Percentiles rank a stretch among this genome's conserved stretches.
Conservation (phyloP, 176 grass and related monocot species). For the Oryza meyeriana region DNA sequence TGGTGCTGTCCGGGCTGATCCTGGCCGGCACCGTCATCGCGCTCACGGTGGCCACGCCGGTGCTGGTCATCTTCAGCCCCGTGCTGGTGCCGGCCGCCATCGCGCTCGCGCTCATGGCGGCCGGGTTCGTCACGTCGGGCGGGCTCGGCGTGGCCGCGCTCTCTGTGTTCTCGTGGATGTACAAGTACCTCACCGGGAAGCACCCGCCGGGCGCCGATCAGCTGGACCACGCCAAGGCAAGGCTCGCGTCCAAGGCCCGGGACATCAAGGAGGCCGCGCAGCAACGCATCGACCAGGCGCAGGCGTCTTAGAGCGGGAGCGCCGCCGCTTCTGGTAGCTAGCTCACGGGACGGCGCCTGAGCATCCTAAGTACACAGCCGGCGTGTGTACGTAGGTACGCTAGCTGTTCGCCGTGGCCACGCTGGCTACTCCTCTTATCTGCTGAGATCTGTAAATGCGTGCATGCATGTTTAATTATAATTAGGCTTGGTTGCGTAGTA, state of each 20-base stretch:
- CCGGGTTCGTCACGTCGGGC: slow-evolving; percentile 77
- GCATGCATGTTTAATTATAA: slow-evolving; percentile 1
- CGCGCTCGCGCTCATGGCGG: slow-evolving; percentile 49
- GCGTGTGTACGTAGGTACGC: neutral
- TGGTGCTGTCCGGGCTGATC: slow-evolving; percentile 76
- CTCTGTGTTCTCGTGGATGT: slow-evolving; percentile 96
- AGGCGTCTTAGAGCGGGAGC: slow-evolving; percentile 28
- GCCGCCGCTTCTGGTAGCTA: neutral
- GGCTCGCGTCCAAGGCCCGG: slow-evolving; percentile 71
- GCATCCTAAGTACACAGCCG: too few species aligned
- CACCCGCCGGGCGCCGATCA: slow-evolving; percentile 83
- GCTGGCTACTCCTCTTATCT: neutral
- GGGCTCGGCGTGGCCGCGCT: slow-evolving; percentile 79
- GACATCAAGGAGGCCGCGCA: slow-evolving; percentile 83
- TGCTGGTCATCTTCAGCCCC: slow-evolving; percentile 94
- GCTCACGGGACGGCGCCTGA: neutral
- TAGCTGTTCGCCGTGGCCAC: neutral
- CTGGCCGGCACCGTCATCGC: slow-evolving; percentile 72
- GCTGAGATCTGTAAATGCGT: neutral
- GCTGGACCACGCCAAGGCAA: slow-evolving; percentile 73
- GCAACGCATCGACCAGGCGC: slow-evolving; percentile 59
- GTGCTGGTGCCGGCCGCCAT: slow-evolving; percentile 77
- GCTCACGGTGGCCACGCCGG: slow-evolving; percentile 68
- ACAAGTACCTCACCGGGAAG: slow-evolving; percentile 90
- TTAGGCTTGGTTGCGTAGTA: neutral